Evolutionary conservation across 306 rosid species (phyloP), one percentile per base, ranked within the genome.

Genomic region (Lagenaria siceraria): DNA sequence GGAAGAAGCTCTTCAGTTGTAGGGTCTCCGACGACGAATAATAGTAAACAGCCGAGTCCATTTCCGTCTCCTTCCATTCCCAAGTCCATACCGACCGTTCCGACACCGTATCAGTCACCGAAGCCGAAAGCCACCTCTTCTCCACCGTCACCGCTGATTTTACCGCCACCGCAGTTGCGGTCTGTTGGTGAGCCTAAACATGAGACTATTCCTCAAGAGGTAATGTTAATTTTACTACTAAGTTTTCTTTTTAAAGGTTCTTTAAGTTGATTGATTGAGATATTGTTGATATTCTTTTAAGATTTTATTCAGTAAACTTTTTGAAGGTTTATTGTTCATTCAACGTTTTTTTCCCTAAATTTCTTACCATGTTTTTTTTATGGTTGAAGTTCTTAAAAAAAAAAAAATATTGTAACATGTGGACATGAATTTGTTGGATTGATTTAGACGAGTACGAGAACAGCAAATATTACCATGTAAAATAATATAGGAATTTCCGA

Each of bases 171-270:
- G 24, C 80, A 77, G 49, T 18, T 77, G 42, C 36, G 19, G 25
- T 27, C 42, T 36, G 51, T 15, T 17, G 74, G 13, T 24, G 76
- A 65, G 29, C 25, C 64, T 8, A 72, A 17, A 49, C 27, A n/a
- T 10, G 35, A 54, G 10, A 36, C 24, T 19, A 78, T 78, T 48
- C 81, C 83, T 10, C 38, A 40, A 38, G 92, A 87, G 84, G 83
- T 65, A 65, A 31, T n/a, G 29, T 36, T 36, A 36, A 62, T 8
- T 62, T 29, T 15, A 29, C 21, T 29, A 6, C 6, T 27, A 5
- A 1, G 14, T 14, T 60, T 1, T 46, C 13, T 11, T 46, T 4
- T 24, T 8, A 59, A 25, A 59, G 19, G 9, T 29, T 4, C 18
- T 15, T 29, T 61, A 3, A 29, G 0, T 61, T 14, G 12, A 14